Percentiles rank a stretch among this genome's conserved stretches.
These are phyloP conservation scores for Euphorbia celastroides DNA, from an alignment of 441 rosid genomes.

Conservation along the genomic window DNA sequence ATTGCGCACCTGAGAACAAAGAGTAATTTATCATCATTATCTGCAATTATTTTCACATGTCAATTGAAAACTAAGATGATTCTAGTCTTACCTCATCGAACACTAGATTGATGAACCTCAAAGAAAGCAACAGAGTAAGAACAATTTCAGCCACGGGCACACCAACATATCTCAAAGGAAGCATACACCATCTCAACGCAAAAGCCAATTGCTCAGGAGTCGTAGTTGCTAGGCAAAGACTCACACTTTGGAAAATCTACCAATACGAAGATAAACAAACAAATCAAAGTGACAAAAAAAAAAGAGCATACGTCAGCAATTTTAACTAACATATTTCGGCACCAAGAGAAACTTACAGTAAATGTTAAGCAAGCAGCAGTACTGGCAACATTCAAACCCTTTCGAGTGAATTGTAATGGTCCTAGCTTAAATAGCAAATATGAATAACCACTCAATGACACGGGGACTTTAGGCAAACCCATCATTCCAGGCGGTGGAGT, in stretches of 20 bases:
- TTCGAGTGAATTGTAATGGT: conserved; percentile 78
- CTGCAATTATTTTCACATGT: neutral
- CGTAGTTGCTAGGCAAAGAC: conserved; percentile 87
- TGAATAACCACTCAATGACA: conserved; percentile 63
- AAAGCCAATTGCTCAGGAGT: conserved; percentile 89
- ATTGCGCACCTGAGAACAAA: conserved; percentile 57
- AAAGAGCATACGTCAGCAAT: too few relatives aligned
- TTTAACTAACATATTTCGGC: too few relatives aligned
- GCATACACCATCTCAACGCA: conserved; percentile 80
- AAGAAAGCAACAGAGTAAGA: conserved; percentile 84
- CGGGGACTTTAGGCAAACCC: conserved; percentile 69
- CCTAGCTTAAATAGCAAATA: conserved; percentile 78
- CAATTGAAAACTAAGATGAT: conserved; percentile 2
- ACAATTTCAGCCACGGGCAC: conserved; percentile 84
- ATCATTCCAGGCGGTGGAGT: conserved; percentile 61
- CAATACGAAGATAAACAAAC: conserved; percentile 14
- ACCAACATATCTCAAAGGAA: conserved; percentile 61
- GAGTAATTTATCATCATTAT: neutral
- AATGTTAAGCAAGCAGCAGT: conserved; percentile 91
- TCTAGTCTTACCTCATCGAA: conserved; percentile 69
- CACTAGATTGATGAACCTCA: conserved; percentile 83
- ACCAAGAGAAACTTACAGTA: conserved; percentile 42
- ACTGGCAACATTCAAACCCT: conserved; percentile 90
- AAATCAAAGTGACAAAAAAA: neutral
- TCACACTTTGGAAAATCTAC: conserved; percentile 89